Base-by-base conservation (phyloP, 225 moss, liverwort and hornwort species). In the Marchantia polymorpha region DNA sequence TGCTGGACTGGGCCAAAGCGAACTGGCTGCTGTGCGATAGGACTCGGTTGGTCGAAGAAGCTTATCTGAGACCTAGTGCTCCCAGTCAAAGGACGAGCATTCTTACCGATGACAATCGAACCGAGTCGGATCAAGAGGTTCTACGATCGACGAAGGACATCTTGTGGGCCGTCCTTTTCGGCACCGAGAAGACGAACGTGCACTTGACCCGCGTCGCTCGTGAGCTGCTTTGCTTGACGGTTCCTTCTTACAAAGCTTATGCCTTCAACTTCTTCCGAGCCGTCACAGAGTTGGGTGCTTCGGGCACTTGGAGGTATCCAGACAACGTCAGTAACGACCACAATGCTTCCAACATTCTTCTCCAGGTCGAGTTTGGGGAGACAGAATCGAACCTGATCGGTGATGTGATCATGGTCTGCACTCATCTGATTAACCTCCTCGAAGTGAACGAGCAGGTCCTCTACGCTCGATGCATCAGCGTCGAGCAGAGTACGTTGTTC, bases 291-390 rank as follows among this genome's bases (percentile, higher is more conserved):
- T 83, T 87, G 3, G 85, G 87, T 74, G 87, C 87, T 7, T 69
- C 85, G 0, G 89, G 89, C 58, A 87, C 87, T 0, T 89, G 89
- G 89, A 83, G 89, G 2, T 85, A 89, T 67, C 87, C 87, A 6
- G 85, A 83, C n/a, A 83, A 82, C 52, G 61, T 77, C 3, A 79
- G 74, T 70, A 56, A 87, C 51, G 89, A 89, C 52, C 51, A 56
- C 12, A 80, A 81, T 25, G 87, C 53, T 22, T 77, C 87, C 14
- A 89, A 85, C 64, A 87, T 89, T 77, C 4, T 89, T 79, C 79
- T 89, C 30, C 87, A 89, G 73, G 89, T 89, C 77, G 89, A 89
- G 79, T 89, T 87, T 7, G 89, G 89, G 1, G 89, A 89, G 55
- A 30, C 75, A 1, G 83, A 64, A 0, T 76, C 77, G 7, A 87